Evolutionary conservation across 306 rosid genomes (phyloP).

Genomic region (Ceratonia siliqua): DNA sequence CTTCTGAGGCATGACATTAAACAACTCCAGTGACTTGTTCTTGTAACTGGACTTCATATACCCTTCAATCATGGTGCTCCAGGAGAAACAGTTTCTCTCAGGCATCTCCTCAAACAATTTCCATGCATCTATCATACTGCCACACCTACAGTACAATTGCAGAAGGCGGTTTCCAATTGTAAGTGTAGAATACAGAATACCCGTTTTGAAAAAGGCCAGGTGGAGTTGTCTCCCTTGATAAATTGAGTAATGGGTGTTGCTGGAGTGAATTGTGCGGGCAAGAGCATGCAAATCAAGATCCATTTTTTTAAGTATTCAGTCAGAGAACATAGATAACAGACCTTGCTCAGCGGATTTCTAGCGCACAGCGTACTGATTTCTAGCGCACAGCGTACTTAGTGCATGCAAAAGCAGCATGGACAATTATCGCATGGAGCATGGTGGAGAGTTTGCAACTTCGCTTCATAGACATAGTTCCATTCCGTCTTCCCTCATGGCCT

Average conservation of each 20-base stretch:
- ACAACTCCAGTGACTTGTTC: slow-evolving; percentile 50
- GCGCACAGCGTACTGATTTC: too few relatives aligned
- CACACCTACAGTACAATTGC: slow-evolving; percentile 52
- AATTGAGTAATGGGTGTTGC: slow-evolving; percentile 39
- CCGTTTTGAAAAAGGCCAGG: slow-evolving; percentile 57
- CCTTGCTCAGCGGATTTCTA: too few relatives aligned
- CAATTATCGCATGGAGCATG: too few relatives aligned
- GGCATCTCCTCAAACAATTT: slow-evolving; percentile 70
- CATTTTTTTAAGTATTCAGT: too few relatives aligned
- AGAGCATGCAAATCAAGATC: slow-evolving; percentile 46
- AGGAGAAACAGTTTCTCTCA: slow-evolving; percentile 57
- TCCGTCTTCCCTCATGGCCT: too few relatives aligned
- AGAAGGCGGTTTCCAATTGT: slow-evolving; percentile 63
- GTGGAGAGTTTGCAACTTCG: too few relatives aligned
- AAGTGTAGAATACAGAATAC: slow-evolving; percentile 47
- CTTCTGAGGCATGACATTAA: slow-evolving; percentile 59
- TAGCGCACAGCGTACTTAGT: too few relatives aligned
- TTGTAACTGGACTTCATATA: slow-evolving; percentile 53
- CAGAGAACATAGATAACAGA: too few relatives aligned
- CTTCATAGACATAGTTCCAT: too few relatives aligned
- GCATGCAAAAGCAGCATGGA: too few relatives aligned
- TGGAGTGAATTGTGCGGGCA: slow-evolving; percentile 46
- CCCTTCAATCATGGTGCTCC: slow-evolving; percentile 63
- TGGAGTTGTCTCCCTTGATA: slow-evolving; percentile 59
- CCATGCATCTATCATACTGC: slow-evolving; percentile 43